These are phyloP conservation scores for Calycina herbarum DNA, from an alignment of 2,329 filamentous ascomycete species.

Conservation along the genomic window DNA sequence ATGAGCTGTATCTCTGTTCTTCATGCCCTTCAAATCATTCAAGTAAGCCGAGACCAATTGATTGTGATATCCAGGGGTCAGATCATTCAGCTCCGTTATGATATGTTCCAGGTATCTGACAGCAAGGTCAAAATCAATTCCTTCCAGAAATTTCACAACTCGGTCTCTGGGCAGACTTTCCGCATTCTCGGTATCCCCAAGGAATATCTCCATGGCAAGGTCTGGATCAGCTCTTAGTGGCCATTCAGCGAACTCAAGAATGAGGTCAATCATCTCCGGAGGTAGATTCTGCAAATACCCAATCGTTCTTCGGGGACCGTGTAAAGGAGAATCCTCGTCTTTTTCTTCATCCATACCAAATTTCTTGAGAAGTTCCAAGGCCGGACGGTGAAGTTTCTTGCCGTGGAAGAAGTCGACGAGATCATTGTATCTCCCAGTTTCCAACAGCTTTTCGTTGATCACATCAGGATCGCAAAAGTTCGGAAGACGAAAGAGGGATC, in stretches of 20 bases:
- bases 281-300: conserved; percentile 87
- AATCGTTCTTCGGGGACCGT: conserved; percentile 81
- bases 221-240: conserved; percentile 70
- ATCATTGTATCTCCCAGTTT: conserved; percentile 86
- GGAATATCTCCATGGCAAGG: conserved; percentile 87
- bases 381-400: conserved; percentile 87
- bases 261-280: conserved; percentile 83
- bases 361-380: conserved; percentile 75
- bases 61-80: conserved; percentile 85
- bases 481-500: conserved; percentile 88
- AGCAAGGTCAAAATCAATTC: conserved; percentile 70
- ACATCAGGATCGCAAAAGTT: conserved; percentile 98
- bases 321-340: conserved; percentile 57
- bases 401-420: conserved; percentile 97
- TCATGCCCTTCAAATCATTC: conserved; percentile 42
- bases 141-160: conserved; percentile 72
- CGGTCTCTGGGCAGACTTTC: conserved; percentile 79
- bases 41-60: conserved; percentile 74
- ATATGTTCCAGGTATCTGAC: conserved; percentile 87
- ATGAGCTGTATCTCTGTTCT: conserved; percentile 45
- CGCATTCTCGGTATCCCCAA: conserved; percentile 91
- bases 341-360: conserved; percentile 67
- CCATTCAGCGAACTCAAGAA: conserved; percentile 91
- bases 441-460: conserved; percentile 87
- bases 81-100: conserved; percentile 81